Evolutionary conservation across 2,329 filamentous ascomycete genomes (phyloP), one percentile per base, ranked within the genome.

Genomic region (Aspergillus sp.): DNA sequence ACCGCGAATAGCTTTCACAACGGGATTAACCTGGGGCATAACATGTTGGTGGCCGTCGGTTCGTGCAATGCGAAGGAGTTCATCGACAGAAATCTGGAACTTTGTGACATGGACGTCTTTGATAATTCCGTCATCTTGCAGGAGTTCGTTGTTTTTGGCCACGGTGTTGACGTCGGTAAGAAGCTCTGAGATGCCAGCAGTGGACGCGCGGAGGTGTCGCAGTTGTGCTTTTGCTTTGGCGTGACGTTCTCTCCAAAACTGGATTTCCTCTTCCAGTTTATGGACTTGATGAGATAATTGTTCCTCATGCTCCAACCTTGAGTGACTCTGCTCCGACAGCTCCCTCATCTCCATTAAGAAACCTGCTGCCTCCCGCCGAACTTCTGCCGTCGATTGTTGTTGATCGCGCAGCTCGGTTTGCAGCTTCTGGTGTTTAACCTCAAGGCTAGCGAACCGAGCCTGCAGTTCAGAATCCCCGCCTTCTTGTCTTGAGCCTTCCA

Each of bases 41-140:
- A 95, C 87, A 63, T 85, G 84, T 46, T 88, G 84, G 0, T 91
- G 86, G 52, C 89, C 85, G n/a, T 89, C 85, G 35, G 82, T 82
- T 50, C 93, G 87, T 17, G 92, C 91, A 41, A 83, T 84, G 62
- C 88, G 88, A 37, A 99, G 81, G 40, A 98, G 82, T 68, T 98
- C 93, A 70, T 99, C 93, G 60, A 99, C 90, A 21, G 92, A 86
- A 59, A 98, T 88, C 74, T 99, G 95, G 79, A 96, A 98, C 69
- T 91, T 93, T 51, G 93, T 97, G 64, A 99, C 87, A 71, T 97
- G 90, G 12, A 97, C 84, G 74, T 97, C 95, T 76, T 90, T 93
- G 66, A 99, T 87, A 21, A 95, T 74, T 6, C 95, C 95, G 58
- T 87, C 84, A 12, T 88, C 84, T 39, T 89, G 83, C 21, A 85